phyloP scores from a whole-genome alignment of 1,284 basidiomycete genomes.

The Cryptococcus wingfieldii region DNA sequence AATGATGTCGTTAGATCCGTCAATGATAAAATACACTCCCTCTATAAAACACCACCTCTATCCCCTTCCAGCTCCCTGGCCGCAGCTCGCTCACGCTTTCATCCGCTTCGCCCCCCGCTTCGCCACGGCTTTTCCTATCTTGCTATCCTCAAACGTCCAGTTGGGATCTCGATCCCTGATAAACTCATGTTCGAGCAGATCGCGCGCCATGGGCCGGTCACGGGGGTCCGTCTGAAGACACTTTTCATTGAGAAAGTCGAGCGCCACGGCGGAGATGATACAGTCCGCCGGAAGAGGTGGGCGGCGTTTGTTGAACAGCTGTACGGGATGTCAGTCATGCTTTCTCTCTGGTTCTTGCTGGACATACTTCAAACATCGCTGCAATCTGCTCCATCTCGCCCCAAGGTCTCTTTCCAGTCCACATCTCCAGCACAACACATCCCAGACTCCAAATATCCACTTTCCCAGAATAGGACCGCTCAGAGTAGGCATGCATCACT shows the following conservation, averaged over 20 bases:
- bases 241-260: constrained; percentile 78
- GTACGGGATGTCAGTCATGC: background rate
- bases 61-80: background rate
- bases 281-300: constrained; percentile 87
- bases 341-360: background rate
- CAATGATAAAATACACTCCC: background rate
- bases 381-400: constrained; percentile 80
- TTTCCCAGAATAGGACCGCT: constrained; percentile 87
- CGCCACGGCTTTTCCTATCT: constrained; percentile 43
- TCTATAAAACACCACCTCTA: background rate
- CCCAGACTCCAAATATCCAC: constrained; percentile 98
- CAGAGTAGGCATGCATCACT: constrained; percentile 61
- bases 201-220: constrained; percentile 75
- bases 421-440: constrained; percentile 97
- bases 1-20: background rate
- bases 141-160: constrained; percentile 61
- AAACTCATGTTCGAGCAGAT: constrained; percentile 80
- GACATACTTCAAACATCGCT: constrained; percentile 83
- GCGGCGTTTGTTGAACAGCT: constrained; percentile 56
- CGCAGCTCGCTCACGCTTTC: background rate
- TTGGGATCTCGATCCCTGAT: constrained; percentile 62
- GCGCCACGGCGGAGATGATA: constrained; percentile 65
- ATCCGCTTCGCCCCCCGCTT: constrained; percentile 16
- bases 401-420: constrained; percentile 93
- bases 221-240: constrained; percentile 91